phyloP scores from a whole-genome alignment of 1,139 yeast genomes.

The Groenewaldozyma sp. region DNA sequence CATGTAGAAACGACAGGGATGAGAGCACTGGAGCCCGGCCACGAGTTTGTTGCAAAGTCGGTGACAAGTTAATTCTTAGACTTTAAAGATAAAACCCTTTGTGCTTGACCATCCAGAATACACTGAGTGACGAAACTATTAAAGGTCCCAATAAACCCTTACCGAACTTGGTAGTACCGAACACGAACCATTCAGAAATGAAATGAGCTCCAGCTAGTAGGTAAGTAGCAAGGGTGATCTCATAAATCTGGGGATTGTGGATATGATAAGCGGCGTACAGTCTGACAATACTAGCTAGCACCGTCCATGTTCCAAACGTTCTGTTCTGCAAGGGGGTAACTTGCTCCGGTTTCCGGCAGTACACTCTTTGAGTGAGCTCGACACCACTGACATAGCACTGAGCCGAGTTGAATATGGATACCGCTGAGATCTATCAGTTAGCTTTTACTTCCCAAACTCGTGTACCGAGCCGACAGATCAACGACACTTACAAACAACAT shows the following conservation, averaged over 20 bases:
- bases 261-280: constrained; percentile 79
- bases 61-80: no score
- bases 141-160: constrained; percentile 87
- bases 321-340: constrained; percentile 78
- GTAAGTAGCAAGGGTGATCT: constrained; percentile 76
- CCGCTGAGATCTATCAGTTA: constrained; percentile 53
- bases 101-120: constrained; percentile 41
- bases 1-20: no score
- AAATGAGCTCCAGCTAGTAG: constrained; percentile 79
- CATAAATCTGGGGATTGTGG: constrained; percentile 58
- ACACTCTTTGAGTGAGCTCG: constrained; percentile 67
- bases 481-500: constrained; percentile 39
- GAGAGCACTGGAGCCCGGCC: no score
- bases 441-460: not conserved
- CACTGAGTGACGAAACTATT: constrained; percentile 41
- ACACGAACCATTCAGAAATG: constrained; percentile 71
- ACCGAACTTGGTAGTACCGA: constrained; percentile 71
- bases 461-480: not conserved
- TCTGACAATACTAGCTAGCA: constrained; percentile 75
- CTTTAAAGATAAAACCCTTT: constrained; percentile 32
- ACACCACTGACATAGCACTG: constrained; percentile 80
- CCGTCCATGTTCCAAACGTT: constrained; percentile 97
- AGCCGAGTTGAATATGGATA: constrained; percentile 79
- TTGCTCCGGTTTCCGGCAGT: constrained; percentile 53
- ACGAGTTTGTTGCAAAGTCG: no score